Percentiles rank a stretch among this genome's conserved stretches.
Conservation (phyloP, 306 rosid genomes). For the Citrullus mucosospermus region DNA sequence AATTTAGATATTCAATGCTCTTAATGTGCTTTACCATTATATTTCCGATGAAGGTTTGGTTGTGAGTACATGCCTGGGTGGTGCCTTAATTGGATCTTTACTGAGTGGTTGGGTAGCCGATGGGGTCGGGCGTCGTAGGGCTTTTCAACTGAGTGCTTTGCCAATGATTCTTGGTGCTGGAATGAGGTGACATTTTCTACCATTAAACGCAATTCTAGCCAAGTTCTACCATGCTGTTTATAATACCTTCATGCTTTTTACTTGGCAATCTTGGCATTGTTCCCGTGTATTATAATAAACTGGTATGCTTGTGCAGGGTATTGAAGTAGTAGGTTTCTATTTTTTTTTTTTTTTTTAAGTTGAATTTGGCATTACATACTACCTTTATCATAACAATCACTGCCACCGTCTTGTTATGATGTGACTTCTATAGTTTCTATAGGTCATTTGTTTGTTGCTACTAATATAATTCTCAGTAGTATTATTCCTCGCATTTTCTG, state of each 20-base stretch:
- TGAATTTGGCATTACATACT: background rate
- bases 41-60: conserved; percentile 60
- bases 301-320: background rate
- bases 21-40: conserved; percentile 6
- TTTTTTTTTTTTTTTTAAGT: background rate
- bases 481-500: background rate
- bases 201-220: background rate
- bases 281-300: background rate
- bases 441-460: background rate
- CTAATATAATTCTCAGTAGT: background rate
- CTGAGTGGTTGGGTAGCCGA: conserved; percentile 94
- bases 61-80: conserved; percentile 91
- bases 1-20: conserved; percentile 13
- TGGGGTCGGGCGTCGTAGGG: conserved; percentile 89
- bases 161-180: conserved; percentile 90
- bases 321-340: background rate
- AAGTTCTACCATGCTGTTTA: background rate
- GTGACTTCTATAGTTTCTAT: background rate
- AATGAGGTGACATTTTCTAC: conserved; percentile 42
- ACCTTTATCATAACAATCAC: background rate
- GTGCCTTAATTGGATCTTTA: conserved; percentile 82
- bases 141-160: conserved; percentile 80
- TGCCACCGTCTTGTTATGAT: background rate
- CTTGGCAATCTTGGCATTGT: background rate
- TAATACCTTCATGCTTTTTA: background rate